Conservation (phyloP, 225 moss, liverwort and hornwort genomes). For the Bryum argenteum region DNA sequence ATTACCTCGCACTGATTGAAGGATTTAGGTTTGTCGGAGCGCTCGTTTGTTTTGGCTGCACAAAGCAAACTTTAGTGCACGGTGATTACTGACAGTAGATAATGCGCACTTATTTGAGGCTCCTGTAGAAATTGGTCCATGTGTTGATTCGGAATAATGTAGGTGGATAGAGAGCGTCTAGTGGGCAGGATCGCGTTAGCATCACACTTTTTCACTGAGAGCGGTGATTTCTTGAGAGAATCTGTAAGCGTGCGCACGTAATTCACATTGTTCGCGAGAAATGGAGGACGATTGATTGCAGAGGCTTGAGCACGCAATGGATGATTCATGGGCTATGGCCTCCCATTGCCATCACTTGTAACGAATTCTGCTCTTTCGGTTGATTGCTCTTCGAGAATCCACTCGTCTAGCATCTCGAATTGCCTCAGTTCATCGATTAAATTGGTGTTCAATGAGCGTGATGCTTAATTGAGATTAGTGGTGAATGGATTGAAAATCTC, state of each 20-base stretch:
- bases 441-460: too few relatives aligned
- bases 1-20: not conserved
- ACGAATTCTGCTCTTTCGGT: not conserved
- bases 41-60: not conserved
- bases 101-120: slow-evolving; percentile 20
- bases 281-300: not conserved
- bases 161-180: slow-evolving; percentile 10
- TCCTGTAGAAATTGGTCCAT: slow-evolving; percentile 18
- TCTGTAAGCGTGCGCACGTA: not conserved
- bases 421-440: too few relatives aligned
- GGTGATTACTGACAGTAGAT: not conserved
- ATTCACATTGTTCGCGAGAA: not conserved
- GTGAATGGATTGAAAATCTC: too few relatives aligned
- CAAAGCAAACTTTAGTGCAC: not conserved
- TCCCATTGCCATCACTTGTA: not conserved
- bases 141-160: not conserved
- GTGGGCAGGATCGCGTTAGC: not conserved
- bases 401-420: too few relatives aligned
- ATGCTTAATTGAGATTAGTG: too few relatives aligned
- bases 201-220: not conserved
- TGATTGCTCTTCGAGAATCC: not conserved
- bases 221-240: not conserved
- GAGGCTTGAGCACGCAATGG: not conserved
- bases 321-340: not conserved
- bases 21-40: too few relatives aligned